Conservation (phyloP, 2,329 filamentous ascomycete genomes). For the Laburnicola sp. region DNA sequence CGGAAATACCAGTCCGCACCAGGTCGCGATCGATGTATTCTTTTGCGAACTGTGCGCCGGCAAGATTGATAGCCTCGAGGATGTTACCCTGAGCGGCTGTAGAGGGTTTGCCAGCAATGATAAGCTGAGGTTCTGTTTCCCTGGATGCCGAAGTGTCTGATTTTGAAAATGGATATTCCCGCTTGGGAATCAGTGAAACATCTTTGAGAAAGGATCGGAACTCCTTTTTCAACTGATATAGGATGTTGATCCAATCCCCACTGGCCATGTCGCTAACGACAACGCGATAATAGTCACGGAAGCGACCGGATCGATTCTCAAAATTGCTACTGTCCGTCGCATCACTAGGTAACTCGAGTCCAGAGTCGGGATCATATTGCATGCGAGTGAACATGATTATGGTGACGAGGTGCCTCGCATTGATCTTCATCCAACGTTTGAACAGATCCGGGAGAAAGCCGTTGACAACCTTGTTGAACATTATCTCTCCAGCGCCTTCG, state of each 20-base stretch:
- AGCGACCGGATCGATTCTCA: conserved; percentile 50
- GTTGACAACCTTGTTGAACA: conserved; percentile 97
- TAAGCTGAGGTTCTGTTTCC: conserved; percentile 31
- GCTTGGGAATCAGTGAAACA: conserved; percentile 59
- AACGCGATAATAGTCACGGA: conserved; percentile 86
- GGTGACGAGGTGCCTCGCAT: conserved; percentile 88
- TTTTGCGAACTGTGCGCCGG: conserved; percentile 81
- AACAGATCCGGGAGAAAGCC: conserved; percentile 93
- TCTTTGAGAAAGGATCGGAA: conserved; percentile 88
- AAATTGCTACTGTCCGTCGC: conserved; percentile 22
- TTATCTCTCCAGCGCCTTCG: conserved; percentile 90
- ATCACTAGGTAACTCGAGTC: conserved; percentile 24
- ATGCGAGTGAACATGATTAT: conserved; percentile 93
- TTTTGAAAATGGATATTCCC: conserved; percentile 9
- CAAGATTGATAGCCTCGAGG: conserved; percentile 91
- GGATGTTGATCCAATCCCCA: conserved; percentile 88
- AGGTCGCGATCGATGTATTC: conserved; percentile 94
- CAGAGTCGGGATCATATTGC: conserved; percentile 67
- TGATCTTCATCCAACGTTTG: conserved; percentile 85
- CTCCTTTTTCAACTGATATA: conserved; percentile 87
- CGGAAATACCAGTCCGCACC: conserved; percentile 87
- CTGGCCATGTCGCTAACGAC: conserved; percentile 96
- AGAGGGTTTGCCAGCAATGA: conserved; percentile 76
- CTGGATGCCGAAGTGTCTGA: conserved; percentile 6
- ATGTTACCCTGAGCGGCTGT: conserved; percentile 88